Base-by-base conservation (phyloP, 1,284 basidiomycete genomes). In the Boletellus deceptivus region DNA sequence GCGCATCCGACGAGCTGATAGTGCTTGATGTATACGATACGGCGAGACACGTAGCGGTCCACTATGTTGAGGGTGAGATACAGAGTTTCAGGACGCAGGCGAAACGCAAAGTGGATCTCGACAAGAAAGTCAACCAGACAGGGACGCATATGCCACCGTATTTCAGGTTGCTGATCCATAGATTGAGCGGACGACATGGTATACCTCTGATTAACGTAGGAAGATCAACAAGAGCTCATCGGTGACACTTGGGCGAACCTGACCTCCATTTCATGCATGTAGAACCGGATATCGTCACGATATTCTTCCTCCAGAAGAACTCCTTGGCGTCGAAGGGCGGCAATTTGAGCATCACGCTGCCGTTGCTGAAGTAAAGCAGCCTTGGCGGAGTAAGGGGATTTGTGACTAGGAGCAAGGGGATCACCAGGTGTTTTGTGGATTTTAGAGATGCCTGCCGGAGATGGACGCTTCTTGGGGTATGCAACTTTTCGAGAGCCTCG, bases 1-100 rank as follows among this genome's bases (percentile, higher is more conserved):
- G 96, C 93, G 65, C 97, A 99, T 31, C 97, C 97, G 48, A 99
- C 96, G 46, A 99, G 89, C 69, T 99, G 97, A 70, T 98, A 99
- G 74, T 99, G 97, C 72, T 97, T 97, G 77, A 95, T 94, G 76
- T 94, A 98, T 49, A 99, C 97, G 59, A 99, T 90, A 41, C 97
- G 91, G 61, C 95, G 93, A 47, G 97, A 98, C 27, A 99, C 93
- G 72, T 99, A 99, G 61, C 97, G 93, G 73, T 99, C 97, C 70
- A 99, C 88, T 68, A 99, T 96, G 78, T 99, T 99, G 74, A 98
- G 83, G 24, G 96, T 91, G 67, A 99, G 89, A 73, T 98, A 99
- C 54, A 99, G 83, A 2, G 97, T 99, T 75, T 99, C 97, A 10
- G 97, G 94, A 34, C 96, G 92, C 38, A 99, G 84, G 40, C 94